Base-by-base conservation (phyloP, 2,329 filamentous ascomycete genomes). In the Alternaria arbusti region DNA sequence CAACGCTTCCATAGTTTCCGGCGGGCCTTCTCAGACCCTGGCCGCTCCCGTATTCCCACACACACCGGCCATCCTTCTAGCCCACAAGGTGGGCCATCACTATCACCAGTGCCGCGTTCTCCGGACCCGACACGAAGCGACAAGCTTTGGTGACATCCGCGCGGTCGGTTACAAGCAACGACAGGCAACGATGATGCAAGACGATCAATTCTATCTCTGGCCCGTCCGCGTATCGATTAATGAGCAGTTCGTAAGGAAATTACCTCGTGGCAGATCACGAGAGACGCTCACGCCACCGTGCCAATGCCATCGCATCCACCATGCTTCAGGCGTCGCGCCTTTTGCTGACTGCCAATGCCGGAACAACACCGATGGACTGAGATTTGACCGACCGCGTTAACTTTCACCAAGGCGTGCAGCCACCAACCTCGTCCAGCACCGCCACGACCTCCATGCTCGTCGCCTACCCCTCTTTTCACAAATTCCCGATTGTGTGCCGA, bases 401-500 rank as follows among this genome's bases (percentile, higher is more conserved):
- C 26, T 17, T 28, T 15, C 49, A 51, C 28, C 28, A 51, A 32
- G 28, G 12, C 49, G 12, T 51, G 28, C 28, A 51, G 43, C 30
- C 32, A 44, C 36, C 22, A 6, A 32, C 40, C 54, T 15, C 26
- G 25, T 11, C 47, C 56, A 59, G 17, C 36, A 55, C 52, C 52
- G 26, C 49, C 22, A 32, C 22, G 5, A n/a, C 15, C 62, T 40
- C 3, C n/a, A 17, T 10, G 15, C 32, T 40, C 36, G 36, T 40
- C 36, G 36, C 46, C 25, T 12, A 50, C 47, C 47, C 47, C 26
- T 30, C n/a, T 20, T 30, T 30, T 6, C 5, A 20, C 6, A 50
- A 69, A 76, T 13, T 70, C 69, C 36, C 73, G 55, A 50, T 66
- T 70, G 57, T 73, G 66, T 47, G 72, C 70, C 46, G 70, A 69